Conservation (phyloP, 148 eudicot species). For the Nyssa sinensis region DNA sequence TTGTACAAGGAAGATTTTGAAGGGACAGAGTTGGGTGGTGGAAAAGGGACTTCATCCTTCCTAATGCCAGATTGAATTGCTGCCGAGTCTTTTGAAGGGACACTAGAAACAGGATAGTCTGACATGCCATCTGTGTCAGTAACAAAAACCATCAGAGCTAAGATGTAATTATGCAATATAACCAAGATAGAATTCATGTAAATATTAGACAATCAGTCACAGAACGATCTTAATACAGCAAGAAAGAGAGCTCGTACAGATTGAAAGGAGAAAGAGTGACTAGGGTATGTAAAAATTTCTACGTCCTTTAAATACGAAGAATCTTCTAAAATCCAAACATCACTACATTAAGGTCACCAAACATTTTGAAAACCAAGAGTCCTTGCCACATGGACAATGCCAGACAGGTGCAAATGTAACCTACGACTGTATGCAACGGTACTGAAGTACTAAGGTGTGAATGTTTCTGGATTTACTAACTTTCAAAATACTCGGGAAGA, state of each 20-base stretch:
- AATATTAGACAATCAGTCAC: not conserved
- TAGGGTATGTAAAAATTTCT: not conserved
- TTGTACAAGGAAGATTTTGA: slow-evolving; percentile 33
- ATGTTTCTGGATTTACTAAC: no score
- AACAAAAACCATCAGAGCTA: not conserved
- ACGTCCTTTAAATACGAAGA: not conserved
- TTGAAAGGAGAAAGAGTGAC: not conserved
- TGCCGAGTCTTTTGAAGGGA: slow-evolving; percentile 30
- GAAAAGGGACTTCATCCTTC: slow-evolving; percentile 30
- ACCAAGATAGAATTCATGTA: not conserved
- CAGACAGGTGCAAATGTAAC: not conserved
- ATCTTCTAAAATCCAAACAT: not conserved
- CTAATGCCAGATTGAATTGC: slow-evolving; percentile 20
- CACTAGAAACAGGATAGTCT: slow-evolving; percentile 28
- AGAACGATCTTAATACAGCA: not conserved
- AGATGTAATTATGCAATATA: not conserved
- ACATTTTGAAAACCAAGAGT: not conserved
- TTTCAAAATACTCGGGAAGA: not conserved
- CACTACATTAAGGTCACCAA: not conserved
- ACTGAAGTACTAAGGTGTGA: not conserved
- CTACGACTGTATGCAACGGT: not conserved
- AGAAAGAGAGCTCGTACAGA: not conserved
- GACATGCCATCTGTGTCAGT: slow-evolving; percentile 34
- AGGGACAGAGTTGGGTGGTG: slow-evolving; percentile 28
- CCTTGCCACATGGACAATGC: not conserved